Base-by-base conservation (phyloP, 2,329 filamentous ascomycete species). In the Pseudocercospora crystallina region DNA sequence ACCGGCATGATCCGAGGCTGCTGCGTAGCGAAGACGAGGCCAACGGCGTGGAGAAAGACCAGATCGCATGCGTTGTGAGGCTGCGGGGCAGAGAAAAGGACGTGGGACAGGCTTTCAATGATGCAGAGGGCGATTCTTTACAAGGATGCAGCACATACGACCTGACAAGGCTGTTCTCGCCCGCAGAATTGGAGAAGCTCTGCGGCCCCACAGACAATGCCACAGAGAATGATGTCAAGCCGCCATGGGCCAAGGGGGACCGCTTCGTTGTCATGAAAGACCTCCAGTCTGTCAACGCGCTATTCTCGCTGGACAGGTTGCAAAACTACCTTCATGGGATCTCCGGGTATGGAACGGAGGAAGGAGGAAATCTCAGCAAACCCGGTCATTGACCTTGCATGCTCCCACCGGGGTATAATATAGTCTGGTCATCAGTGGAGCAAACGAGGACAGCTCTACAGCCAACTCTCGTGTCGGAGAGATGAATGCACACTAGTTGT, bases 261-360 rank as follows among this genome's bases (percentile, higher is more conserved):
- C 17, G 33, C 12, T 30, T 48, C 11, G n/a, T 31, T 7, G 15
- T 52, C 17, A 10, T 34, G 3, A 33, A 44, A 15, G 33, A 47
- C n/a, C 9, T 9, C n/a, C 13, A 31, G 12, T 43, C 37, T 2
- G 11, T 39, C 11, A 39, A 13, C 17, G 34, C 20, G 15, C 1
- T 35, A 5, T 2, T 40, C 10, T 14, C 30, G 2, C 10, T 52
- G 40, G 34, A 48, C 10, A 43, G n/a, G 34, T 29, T 48, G 13
- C 38, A 39, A 29, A 35, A 35, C 14, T 52, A 52, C 36, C 17
- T 34, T 29, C 33, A 33, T 34, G 33, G 29, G 7, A 26, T 26
- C 20, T 26, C 20, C 20, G 20, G 20, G 20, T 26, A 26, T 26
- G 20, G 4, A 26, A 26, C 20, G 20, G 20, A 26, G 20, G 20